Percentiles rank a stretch among this genome's conserved stretches.
Conservation (phyloP, 2,329 filamentous ascomycete genomes). For the Epichloe brachyelytri region DNA sequence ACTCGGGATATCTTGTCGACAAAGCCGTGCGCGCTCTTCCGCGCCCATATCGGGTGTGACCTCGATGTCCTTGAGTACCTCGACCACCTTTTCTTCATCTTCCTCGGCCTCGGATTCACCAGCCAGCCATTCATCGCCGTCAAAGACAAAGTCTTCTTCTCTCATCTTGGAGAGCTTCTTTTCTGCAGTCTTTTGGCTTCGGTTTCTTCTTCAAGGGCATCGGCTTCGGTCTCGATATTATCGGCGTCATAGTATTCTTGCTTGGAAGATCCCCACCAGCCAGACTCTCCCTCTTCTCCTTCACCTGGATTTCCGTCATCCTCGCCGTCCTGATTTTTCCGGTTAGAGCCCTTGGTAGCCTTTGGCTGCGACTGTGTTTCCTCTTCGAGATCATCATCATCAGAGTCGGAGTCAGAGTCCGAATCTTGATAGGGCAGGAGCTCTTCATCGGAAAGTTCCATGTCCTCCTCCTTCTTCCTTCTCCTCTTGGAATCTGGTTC, state of each 20-base stretch:
- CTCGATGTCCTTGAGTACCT: slow-evolving; percentile 73
- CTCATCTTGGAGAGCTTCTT: slow-evolving; percentile 84
- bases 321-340: slow-evolving; percentile 18
- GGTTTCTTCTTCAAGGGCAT: slow-evolving; percentile 78
- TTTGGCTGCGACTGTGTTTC: slow-evolving; percentile 4
- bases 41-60: slow-evolving; percentile 67
- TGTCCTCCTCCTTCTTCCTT: slow-evolving; percentile 57
- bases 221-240: slow-evolving; percentile 47
- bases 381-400: slow-evolving; percentile 28
- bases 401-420: slow-evolving; percentile 25
- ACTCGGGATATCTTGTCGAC: slow-evolving; percentile 77
- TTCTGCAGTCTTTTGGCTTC: slow-evolving; percentile 82
- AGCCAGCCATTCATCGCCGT: slow-evolving; percentile 73
- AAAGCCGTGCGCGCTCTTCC: slow-evolving; percentile 67
- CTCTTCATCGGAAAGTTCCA: slow-evolving; percentile 52
- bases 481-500: slow-evolving; percentile 65
- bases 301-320: slow-evolving; percentile 46
- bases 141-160: slow-evolving; percentile 86
- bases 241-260: slow-evolving; percentile 93
- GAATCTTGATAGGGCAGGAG: slow-evolving; percentile 37
- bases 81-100: slow-evolving; percentile 55
- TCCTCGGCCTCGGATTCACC: slow-evolving; percentile 37
- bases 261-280: slow-evolving; percentile 77
- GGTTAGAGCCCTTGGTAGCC: slow-evolving; percentile 12
- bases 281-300: slow-evolving; percentile 44